Evolutionary conservation across 148 eudicot genomes (phyloP).

Genomic region (Heliosperma pusillum): DNA sequence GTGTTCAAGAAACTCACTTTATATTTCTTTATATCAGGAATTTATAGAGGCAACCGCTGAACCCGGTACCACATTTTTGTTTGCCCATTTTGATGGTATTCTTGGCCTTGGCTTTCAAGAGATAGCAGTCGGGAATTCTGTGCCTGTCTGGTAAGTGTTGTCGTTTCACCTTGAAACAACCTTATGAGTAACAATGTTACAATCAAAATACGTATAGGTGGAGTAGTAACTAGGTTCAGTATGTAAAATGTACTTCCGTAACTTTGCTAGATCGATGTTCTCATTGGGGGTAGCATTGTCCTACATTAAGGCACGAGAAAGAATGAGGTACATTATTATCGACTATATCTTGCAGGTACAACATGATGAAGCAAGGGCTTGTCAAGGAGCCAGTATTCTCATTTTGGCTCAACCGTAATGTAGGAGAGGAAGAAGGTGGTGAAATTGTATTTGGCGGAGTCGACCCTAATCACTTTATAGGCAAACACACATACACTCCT

Average conservation of each 20-base stretch:
- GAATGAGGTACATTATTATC: not conserved
- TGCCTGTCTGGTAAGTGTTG: conserved; percentile 78
- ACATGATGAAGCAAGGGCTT: conserved; percentile 60
- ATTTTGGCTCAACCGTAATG: conserved; percentile 59
- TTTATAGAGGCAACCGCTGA: conserved; percentile 95
- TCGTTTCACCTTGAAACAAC: not conserved
- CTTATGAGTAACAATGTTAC: no score
- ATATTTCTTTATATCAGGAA: conserved; percentile 35
- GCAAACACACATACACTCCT: conserved; percentile 50
- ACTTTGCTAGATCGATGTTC: not conserved
- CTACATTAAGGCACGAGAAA: not conserved
- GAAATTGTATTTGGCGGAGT: conserved; percentile 60
- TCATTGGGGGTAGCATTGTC: no score
- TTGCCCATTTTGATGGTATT: conserved; percentile 92
- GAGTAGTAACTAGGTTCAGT: no score
- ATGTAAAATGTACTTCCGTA: not conserved
- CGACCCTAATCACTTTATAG: conserved; percentile 48
- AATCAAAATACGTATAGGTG: no score
- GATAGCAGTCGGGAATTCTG: conserved; percentile 77
- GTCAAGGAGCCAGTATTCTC: conserved; percentile 66
- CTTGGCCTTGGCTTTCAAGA: conserved; percentile 90
- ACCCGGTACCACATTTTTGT: conserved; percentile 76
- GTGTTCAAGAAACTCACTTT: not conserved
- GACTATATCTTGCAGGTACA: conserved; percentile 41
- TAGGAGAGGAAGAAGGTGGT: conserved; percentile 46